Evolutionary conservation across 345 rosid species (phyloP).

Genomic region (Tarenaya hassleriana): DNA sequence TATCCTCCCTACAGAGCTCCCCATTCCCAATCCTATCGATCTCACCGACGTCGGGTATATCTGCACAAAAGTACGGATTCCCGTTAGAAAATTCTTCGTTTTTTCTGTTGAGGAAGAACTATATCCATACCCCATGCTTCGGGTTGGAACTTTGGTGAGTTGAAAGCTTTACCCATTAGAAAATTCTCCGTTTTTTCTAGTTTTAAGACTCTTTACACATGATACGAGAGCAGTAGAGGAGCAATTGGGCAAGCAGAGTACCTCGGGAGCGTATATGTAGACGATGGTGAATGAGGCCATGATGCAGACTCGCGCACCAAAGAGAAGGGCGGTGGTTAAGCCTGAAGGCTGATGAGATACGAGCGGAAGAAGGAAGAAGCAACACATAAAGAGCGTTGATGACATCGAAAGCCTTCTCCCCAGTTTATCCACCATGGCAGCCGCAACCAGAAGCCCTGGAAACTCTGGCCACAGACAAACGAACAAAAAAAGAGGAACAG

Average conservation of each 20-base stretch:
- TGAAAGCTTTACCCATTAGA: no score
- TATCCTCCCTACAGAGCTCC: constrained; percentile 82
- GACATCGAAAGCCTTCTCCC: constrained; percentile 88
- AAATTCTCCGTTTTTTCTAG: no score
- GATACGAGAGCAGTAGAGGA: neutral
- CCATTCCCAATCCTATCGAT: constrained; percentile 82
- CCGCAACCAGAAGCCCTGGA: constrained; percentile 81
- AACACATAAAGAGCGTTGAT: constrained; percentile 60
- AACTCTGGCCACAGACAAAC: constrained; percentile 48
- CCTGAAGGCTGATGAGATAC: constrained; percentile 48
- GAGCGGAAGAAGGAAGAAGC: constrained; percentile 72
- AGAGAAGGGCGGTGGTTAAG: constrained; percentile 65
- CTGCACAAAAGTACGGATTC: no score
- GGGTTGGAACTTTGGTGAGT: no score
- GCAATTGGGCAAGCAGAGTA: constrained; percentile 13
- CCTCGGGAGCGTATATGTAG: constrained; percentile 91
- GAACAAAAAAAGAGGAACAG: neutral
- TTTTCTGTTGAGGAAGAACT: no score
- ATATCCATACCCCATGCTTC: no score
- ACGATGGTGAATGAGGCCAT: constrained; percentile 64
- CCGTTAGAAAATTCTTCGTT: no score
- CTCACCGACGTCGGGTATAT: constrained; percentile 88
- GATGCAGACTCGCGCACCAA: constrained; percentile 83
- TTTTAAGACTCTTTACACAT: no score
- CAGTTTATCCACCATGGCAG: constrained; percentile 62